A percentile compares a stretch with the other conserved stretches of the same genome.
phyloP scores from a whole-genome alignment of 1,139 yeast genomes.

The Blastobotrys malaysiensis region DNA sequence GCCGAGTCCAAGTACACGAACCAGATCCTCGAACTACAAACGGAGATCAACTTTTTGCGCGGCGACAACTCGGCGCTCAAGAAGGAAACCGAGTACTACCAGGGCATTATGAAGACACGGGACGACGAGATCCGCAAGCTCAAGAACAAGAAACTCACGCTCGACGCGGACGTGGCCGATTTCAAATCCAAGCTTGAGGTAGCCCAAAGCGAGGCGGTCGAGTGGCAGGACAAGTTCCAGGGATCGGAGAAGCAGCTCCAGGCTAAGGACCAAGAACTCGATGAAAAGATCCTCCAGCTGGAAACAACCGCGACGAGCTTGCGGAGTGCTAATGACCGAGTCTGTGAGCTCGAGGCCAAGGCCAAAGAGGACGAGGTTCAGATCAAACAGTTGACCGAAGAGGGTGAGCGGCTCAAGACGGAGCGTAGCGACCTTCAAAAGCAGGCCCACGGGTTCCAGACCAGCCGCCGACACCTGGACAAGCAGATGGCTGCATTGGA shows the following conservation, averaged over 20 bases:
- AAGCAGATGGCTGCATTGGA: conserved; percentile 26
- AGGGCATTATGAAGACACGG: conserved; percentile 15
- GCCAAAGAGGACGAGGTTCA: conserved; percentile 12
- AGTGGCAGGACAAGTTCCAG: conserved; percentile 15
- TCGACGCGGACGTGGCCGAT: conserved; percentile 17
- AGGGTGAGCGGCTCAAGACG: conserved; percentile 17
- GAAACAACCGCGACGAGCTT: conserved; percentile 6
- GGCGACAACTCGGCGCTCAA: conserved; percentile 22
- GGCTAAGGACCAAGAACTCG: conserved; percentile 15
- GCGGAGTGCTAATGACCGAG: conserved; percentile 9
- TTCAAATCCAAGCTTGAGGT: conserved; percentile 15
- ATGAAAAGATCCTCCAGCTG: conserved; percentile 12
- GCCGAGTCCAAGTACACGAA: conserved; percentile 8
- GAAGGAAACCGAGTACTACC: conserved; percentile 22
- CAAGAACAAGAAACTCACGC: conserved; percentile 16
- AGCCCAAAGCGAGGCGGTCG: conserved; percentile 16
- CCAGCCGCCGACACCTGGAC: conserved; percentile 26
- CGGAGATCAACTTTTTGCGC: conserved; percentile 22
- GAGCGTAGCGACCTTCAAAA: conserved; percentile 28
- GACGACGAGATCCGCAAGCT: conserved; percentile 18
- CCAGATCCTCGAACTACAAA: conserved; percentile 20
- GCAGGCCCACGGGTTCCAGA: conserved; percentile 25
- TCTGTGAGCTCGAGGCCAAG: conserved; percentile 11
- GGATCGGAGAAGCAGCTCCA: conserved; percentile 18
- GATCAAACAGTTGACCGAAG: conserved; percentile 16